Base-by-base conservation (phyloP, 192 early-diverging fungal genomes). In the Mortierella alpina region DNA sequence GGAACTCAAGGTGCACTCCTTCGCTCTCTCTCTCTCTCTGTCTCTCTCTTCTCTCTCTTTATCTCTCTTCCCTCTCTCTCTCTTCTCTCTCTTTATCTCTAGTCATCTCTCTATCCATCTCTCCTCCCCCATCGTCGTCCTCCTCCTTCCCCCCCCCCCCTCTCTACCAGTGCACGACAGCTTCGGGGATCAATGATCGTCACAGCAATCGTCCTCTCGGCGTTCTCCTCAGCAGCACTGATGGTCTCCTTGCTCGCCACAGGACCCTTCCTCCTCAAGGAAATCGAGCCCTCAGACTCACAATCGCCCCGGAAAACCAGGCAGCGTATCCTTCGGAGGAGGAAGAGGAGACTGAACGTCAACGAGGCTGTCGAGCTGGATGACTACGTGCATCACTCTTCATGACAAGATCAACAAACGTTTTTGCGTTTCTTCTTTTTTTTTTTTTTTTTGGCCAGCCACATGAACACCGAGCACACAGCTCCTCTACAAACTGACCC, bases 361-460 rank as follows among this genome's bases (percentile, higher is more conserved):
- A 41, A 62, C 53, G 59, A 70, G 8, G 49, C 68, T 23, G 40
- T 70, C 1, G 68, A 70, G 40, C 59, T 70, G 59, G 58, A 70
- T 14, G 31, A 52, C 14, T 70, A 45, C 45, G 31, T 31, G 31
- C 31, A 31, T 31, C 31, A 31, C 31, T 31, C 31, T 31, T 31
- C 31, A 31, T 31, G 31, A 31, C 31, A 31, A 3, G 31, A 31
- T 31, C 31, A 31, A 31, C 31, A 3, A 31, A 3, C 31, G 1
- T 31, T 31, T 31, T 31, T 31, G 31, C 31, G 31, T 31, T 1
- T 31, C 31, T 31, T 31, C 31, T 3, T 31, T 3, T 31, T 31
- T 31, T 31, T 31, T 31, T 31, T 31, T 31, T 31, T 31, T 31
- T 31, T 31, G 1, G 31, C 31, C 31, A 31, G 31, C 31, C 31